These are phyloP conservation scores for Chalciporus chontae DNA, from an alignment of 768 basidiomycete genomes.

Conservation along the genomic window DNA sequence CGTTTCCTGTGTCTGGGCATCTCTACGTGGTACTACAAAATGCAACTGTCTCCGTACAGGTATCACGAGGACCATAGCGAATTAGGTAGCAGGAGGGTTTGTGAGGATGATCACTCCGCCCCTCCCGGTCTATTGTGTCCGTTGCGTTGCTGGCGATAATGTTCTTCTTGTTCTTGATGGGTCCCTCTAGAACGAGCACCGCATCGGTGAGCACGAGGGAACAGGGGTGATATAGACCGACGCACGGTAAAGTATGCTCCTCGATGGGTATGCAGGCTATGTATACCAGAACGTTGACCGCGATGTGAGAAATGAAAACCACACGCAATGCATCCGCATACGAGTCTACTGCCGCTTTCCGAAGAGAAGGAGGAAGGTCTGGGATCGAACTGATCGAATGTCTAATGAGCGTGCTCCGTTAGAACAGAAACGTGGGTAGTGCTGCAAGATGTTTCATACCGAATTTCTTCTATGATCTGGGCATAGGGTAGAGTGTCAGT, in stretches of 20 bases:
- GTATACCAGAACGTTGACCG: conserved; percentile 62
- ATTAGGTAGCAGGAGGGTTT: conserved; percentile 9
- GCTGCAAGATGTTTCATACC: conserved; percentile 35
- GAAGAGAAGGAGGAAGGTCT: conserved; percentile 49
- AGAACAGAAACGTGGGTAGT: conserved; percentile 13
- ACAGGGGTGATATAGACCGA: not conserved
- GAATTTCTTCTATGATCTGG: conserved; percentile 72
- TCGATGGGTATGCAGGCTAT: conserved; percentile 72
- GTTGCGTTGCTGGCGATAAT: conserved; percentile 43
- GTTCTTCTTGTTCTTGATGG: conserved; percentile 57
- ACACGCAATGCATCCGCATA: conserved; percentile 77
- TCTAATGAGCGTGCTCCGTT: conserved; percentile 33
- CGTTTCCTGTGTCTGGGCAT: conserved; percentile 20
- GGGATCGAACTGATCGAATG: conserved; percentile 74
- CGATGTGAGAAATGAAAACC: conserved; percentile 79
- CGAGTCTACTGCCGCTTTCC: conserved; percentile 64
- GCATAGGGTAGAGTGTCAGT: conserved; percentile 20
- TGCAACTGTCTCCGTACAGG: conserved; percentile 16
- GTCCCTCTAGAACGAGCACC: conserved; percentile 44
- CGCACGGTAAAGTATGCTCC: conserved; percentile 59
- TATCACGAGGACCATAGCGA: conserved; percentile 12
- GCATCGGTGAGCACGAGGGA: not conserved
- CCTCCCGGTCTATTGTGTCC: conserved; percentile 12
- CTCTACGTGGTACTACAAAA: conserved; percentile 29
- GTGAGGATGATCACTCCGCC: conserved; percentile 13